Conservation (phyloP, 768 basidiomycete species). For the Xerocomus brunneocitrinus region DNA sequence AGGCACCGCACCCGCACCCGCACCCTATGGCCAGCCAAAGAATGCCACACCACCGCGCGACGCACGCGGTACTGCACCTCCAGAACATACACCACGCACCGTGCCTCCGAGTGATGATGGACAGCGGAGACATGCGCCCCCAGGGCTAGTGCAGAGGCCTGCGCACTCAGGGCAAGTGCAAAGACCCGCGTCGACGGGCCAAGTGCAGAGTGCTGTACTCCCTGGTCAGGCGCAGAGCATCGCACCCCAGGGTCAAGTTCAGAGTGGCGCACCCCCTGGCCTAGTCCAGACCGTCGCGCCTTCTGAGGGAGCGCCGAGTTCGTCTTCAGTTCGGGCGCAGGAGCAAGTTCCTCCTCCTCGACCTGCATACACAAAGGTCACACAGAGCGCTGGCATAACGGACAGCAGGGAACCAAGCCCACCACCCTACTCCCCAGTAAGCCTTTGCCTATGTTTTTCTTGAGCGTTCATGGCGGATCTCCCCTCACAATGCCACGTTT, state of each 20-base stretch:
- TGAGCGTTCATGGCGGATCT: not conserved
- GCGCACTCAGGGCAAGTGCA: not conserved
- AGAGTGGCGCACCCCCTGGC: not conserved
- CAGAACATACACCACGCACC: not conserved
- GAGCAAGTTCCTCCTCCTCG: conserved; percentile 2
- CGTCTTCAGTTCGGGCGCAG: not conserved
- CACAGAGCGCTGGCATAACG: not conserved
- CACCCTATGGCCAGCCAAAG: conserved; percentile 1
- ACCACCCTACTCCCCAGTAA: conserved; percentile 26
- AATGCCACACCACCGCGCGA: not conserved
- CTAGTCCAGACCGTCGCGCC: not conserved
- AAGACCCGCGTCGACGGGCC: not conserved
- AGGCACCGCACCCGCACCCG: not conserved
- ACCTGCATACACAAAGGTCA: not conserved
- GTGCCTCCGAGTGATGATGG: not conserved
- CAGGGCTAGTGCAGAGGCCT: not conserved
- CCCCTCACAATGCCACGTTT: not conserved
- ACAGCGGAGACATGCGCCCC: not conserved
- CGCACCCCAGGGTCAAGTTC: not conserved
- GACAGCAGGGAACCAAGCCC: conserved; percentile 11
- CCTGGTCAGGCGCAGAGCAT: not conserved
- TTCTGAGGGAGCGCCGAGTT: not conserved
- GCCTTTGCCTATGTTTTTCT: not conserved
- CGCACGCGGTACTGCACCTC: not conserved
- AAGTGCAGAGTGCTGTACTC: not conserved